These are phyloP conservation scores for Oleoguttula mirabilis DNA, from an alignment of 495 filamentous ascomycete genomes.

Conservation along the genomic window DNA sequence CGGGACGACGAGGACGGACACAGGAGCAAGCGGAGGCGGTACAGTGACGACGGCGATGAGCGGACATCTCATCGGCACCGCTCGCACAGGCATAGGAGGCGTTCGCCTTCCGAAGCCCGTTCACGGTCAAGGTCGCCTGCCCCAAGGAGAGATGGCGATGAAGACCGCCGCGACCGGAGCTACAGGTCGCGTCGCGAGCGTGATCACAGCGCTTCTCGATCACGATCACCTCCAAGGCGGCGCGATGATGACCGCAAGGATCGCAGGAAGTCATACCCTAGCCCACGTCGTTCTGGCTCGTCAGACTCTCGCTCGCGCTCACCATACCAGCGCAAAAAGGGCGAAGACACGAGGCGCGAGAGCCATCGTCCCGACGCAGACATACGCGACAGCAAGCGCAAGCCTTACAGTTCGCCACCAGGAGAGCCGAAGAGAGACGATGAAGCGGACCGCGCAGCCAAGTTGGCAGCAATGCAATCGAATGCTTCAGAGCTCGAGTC, in stretches of 20 bases:
- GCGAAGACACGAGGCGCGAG: neutral
- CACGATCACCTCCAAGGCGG: constrained; percentile 23
- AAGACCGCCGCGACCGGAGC: neutral
- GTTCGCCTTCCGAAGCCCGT: constrained; percentile 6
- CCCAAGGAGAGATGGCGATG: constrained; percentile 20
- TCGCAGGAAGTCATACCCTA: constrained; percentile 17
- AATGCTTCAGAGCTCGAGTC: constrained; percentile 69
- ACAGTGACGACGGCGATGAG: constrained; percentile 27
- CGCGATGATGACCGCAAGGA: constrained; percentile 13
- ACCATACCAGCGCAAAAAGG: constrained; percentile 13
- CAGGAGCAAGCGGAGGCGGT: constrained; percentile 15
- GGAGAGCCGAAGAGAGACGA: constrained; percentile 17
- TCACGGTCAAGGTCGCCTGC: constrained; percentile 16
- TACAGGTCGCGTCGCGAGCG: constrained; percentile 28
- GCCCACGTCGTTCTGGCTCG: constrained; percentile 17
- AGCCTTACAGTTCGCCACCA: constrained; percentile 14
- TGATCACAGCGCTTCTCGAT: constrained; percentile 21
- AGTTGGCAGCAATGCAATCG: constrained; percentile 77
- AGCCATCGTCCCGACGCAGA: neutral
- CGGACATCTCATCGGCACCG: constrained; percentile 17
- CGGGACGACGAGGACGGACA: constrained; percentile 31
- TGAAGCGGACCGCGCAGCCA: constrained; percentile 47
- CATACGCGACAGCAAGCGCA: constrained; percentile 4
- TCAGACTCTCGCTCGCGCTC: constrained; percentile 20
- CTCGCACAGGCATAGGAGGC: constrained; percentile 12